These are phyloP conservation scores for Epichloe sylvatica DNA, from an alignment of 2,329 filamentous ascomycete genomes.

Conservation along the genomic window DNA sequence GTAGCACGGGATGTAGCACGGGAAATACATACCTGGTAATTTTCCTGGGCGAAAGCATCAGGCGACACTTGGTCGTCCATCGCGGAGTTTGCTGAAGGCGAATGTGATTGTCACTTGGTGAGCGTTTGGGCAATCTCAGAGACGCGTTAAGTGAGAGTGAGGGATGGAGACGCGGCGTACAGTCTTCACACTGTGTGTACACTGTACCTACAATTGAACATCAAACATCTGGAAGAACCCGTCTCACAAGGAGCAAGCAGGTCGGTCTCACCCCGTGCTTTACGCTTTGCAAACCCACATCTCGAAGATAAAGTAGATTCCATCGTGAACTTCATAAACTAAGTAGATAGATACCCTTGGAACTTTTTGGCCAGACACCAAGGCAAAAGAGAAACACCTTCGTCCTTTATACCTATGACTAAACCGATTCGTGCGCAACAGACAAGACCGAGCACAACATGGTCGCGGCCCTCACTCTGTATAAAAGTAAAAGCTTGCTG, in stretches of 20 bases:
- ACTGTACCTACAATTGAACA: neutral
- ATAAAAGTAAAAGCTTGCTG: neutral
- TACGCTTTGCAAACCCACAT: neutral
- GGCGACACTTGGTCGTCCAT: conserved; percentile 13
- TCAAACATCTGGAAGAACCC: too few relatives aligned
- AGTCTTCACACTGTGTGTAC: neutral
- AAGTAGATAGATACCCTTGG: neutral
- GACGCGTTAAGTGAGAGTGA: conserved; percentile 1
- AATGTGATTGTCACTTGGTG: neutral
- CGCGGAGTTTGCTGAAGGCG: neutral
- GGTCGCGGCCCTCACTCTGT: neutral
- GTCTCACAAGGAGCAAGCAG: too few relatives aligned
- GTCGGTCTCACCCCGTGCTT: neutral
- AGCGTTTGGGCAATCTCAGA: neutral
- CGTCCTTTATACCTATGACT: neutral
- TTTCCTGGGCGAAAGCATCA: conserved; percentile 23
- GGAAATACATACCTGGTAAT: conserved; percentile 26
- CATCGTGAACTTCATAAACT: conserved; percentile 7
- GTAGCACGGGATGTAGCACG: neutral
- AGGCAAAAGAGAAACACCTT: neutral
- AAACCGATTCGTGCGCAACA: conserved; percentile 3
- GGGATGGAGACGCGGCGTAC: neutral
- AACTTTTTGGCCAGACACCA: conserved; percentile 1
- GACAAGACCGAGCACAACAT: conserved; percentile 10
- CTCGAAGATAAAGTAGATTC: neutral